Evolutionary conservation across 2,329 filamentous ascomycete species (phyloP).

Genomic region (Cladobotryum mycophilum): DNA sequence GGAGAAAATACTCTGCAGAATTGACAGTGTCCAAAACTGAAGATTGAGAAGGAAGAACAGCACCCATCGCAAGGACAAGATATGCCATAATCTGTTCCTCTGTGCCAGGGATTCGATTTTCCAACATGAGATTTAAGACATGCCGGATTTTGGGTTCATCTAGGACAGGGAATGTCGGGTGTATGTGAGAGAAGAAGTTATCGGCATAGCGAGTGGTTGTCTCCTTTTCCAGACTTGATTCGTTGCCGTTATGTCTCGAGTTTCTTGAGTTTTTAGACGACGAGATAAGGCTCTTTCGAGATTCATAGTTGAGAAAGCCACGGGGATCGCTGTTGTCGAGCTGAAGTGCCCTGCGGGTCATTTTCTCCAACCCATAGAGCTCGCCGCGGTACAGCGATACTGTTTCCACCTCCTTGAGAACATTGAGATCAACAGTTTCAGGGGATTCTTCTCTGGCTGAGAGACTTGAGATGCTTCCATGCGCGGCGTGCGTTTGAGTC

Average conservation of each 20-base stretch:
- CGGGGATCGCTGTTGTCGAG: slow-evolving; percentile 6
- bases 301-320: not conserved
- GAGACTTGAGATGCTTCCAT: not conserved
- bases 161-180: slow-evolving; percentile 2
- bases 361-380: slow-evolving; percentile 2
- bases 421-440: slow-evolving; percentile 2
- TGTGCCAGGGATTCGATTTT: not conserved
- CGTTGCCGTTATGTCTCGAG: not conserved
- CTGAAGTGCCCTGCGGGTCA: slow-evolving; percentile 1
- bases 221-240: not conserved
- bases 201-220: not conserved
- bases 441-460: not conserved
- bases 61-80: slow-evolving; percentile 1
- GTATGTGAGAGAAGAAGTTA: slow-evolving; percentile 1
- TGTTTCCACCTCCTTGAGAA: slow-evolving; percentile 3
- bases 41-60: not conserved
- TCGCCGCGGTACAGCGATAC: slow-evolving; percentile 2
- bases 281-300: slow-evolving; percentile 1
- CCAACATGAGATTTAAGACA: not conserved
- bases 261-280: not conserved
- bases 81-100: not conserved
- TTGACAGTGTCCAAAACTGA: not conserved
- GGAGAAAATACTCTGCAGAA: slow-evolving; percentile 1
- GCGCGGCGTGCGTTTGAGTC: not conserved
- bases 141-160: not conserved